Evolutionary conservation across 2,329 filamentous ascomycete species (phyloP).

Genomic region (Paraphaeosphaeria minitans): DNA sequence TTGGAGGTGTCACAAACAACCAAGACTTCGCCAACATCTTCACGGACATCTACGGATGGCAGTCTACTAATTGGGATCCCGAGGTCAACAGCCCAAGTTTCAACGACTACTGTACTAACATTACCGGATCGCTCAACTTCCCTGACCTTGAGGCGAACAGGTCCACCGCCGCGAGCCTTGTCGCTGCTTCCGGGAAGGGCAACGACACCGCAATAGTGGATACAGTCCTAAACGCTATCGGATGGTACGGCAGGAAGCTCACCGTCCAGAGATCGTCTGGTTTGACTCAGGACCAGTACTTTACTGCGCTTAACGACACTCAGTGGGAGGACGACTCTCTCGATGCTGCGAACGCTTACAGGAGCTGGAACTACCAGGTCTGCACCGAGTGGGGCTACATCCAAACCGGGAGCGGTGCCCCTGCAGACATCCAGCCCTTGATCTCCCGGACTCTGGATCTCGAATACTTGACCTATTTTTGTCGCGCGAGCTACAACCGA

Average conservation of each 20-base stretch:
- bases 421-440: constrained; percentile 66
- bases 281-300: constrained; percentile 57
- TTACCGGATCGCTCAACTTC: constrained; percentile 57
- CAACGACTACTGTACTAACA: constrained; percentile 59
- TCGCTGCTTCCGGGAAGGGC: constrained; percentile 56
- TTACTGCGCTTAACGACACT: constrained; percentile 54
- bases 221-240: constrained; percentile 62
- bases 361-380: constrained; percentile 64
- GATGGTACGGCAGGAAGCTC: constrained; percentile 56
- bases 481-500: constrained; percentile 72
- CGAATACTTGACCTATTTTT: constrained; percentile 66
- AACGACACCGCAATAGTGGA: constrained; percentile 52
- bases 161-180: constrained; percentile 51
- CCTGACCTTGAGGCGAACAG: constrained; percentile 44
- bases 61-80: constrained; percentile 59
- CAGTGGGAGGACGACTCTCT: constrained; percentile 54
- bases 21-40: constrained; percentile 60
- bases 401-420: constrained; percentile 72
- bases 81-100: constrained; percentile 56
- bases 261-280: constrained; percentile 39
- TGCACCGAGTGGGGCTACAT: constrained; percentile 72
- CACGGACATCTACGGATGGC: constrained; percentile 57
- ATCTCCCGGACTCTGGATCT: constrained; percentile 73
- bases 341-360: constrained; percentile 47
- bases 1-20: constrained; percentile 55